Base-by-base conservation (phyloP, 495 filamentous ascomycete genomes). In the Beverwykella pulmonaria region DNA sequence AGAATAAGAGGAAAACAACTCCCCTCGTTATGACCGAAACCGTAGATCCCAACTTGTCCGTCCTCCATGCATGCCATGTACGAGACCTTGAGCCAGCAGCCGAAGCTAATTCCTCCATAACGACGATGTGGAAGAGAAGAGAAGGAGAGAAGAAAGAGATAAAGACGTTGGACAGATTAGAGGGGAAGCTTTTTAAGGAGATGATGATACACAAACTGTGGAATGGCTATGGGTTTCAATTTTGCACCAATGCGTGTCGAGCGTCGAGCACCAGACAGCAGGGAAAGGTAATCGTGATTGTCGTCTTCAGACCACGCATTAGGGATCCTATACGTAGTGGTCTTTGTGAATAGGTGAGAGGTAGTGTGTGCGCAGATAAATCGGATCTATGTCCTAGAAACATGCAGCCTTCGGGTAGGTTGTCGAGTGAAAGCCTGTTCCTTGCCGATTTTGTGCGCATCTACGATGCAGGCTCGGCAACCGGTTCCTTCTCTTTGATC, bases 401-500 rank as follows among this genome's bases (percentile, higher is more conserved):
- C 17, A 15, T 57, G 20, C 12, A 20, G 53, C 53, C 14, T 57
- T 57, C 14, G 10, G 9, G 52, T 26, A 25, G n/a, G 1, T 57
- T 57, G 53, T 23, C 30, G 34, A 57, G 39, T 27, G 30, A 26
- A 46, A 29, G 29, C 22, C 39, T 22, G 41, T 49, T 48, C 25
- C n/a, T 9, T 58, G 26, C 57, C 23, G 26, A 15, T n/a, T 46
- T 4, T 23, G 44, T 15, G 4, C 2, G 49, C 12, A 29, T 17
- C 49, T 59, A 59, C 15, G 54, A 49, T 23, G 55, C 69, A 30
- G 69, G 65, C 55, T 68, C 69, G 50, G 56, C 29, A 47, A 61
- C 41, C 47, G 68, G 64, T 12, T 50, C 20, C 54, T 52, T 64
- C 39, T 78, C 77, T 0, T 73, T 61, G 23, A 76, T 69, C 10